Conservation (phyloP, 495 filamentous ascomycete species). For the Tuber calosporum region DNA sequence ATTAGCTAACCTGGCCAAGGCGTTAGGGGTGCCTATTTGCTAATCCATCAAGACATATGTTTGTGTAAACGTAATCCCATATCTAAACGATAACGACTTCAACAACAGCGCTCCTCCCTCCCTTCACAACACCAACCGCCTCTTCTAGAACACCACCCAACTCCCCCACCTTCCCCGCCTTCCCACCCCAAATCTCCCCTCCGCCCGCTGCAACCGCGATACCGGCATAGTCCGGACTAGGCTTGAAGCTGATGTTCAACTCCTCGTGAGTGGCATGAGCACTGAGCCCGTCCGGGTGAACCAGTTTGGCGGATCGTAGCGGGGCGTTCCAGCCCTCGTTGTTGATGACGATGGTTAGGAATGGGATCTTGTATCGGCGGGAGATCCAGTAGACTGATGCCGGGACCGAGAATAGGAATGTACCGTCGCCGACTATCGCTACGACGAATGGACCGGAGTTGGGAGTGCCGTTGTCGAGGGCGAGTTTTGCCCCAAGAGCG, state of each 20-base stretch:
- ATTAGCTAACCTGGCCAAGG: neutral
- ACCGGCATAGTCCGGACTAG: slow-evolving; percentile 78
- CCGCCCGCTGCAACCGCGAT: slow-evolving; percentile 87
- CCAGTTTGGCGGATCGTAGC: slow-evolving; percentile 63
- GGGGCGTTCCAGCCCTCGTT: slow-evolving; percentile 95
- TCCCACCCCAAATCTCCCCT: slow-evolving; percentile 59
- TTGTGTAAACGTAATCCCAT: neutral
- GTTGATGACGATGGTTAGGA: slow-evolving; percentile 86
- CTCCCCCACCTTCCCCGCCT: slow-evolving; percentile 55
- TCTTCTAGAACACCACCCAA: slow-evolving; percentile 56
- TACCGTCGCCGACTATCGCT: slow-evolving; percentile 89
- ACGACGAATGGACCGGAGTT: slow-evolving; percentile 72
- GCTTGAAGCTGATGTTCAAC: slow-evolving; percentile 81
- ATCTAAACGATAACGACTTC: slow-evolving; percentile 43
- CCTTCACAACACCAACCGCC: slow-evolving; percentile 61
- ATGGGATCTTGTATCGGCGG: slow-evolving; percentile 74
- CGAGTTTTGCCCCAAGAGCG: slow-evolving; percentile 80
- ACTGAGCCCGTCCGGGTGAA: slow-evolving; percentile 74
- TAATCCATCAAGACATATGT: neutral
- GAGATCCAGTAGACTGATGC: slow-evolving; percentile 91
- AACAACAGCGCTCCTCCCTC: slow-evolving; percentile 62
- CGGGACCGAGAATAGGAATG: slow-evolving; percentile 81
- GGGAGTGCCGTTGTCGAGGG: slow-evolving; percentile 55
- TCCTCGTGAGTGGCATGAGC: slow-evolving; percentile 74
- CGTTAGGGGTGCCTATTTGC: no score